Conservation (phyloP, 192 early-diverging fungal genomes). For the Coemansia aciculifera region DNA sequence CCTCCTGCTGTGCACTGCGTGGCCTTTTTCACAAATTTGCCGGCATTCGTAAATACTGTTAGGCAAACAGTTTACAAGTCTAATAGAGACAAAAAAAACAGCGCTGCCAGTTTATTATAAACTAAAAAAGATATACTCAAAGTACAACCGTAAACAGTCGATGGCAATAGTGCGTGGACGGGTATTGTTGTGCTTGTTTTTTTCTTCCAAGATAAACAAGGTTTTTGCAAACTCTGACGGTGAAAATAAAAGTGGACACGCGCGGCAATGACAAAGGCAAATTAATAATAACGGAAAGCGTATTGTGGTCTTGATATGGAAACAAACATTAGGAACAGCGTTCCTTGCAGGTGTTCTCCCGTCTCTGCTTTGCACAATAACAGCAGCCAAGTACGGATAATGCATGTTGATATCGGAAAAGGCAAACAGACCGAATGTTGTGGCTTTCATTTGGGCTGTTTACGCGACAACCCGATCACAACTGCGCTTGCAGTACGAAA, state of each 20-base stretch:
- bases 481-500: background rate
- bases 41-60: background rate
- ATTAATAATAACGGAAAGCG: background rate
- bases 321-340: background rate
- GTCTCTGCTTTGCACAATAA: background rate
- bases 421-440: background rate
- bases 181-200: background rate
- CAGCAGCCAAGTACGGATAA: background rate
- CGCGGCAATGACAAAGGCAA: background rate
- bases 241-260: background rate
- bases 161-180: background rate
- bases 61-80: background rate
- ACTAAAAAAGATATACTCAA: background rate
- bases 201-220: background rate
- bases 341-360: conserved; percentile 6
- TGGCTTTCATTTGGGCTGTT: background rate
- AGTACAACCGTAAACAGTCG: background rate
- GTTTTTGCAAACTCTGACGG: background rate
- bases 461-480: conserved; percentile 2
- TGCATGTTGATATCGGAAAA: background rate
- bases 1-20: background rate
- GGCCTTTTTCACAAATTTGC: background rate
- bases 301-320: background rate
- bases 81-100: background rate
- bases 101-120: background rate